These are phyloP conservation scores for Paraurostyla sp. DNA, from an alignment of 73 alveolate species.

Conservation along the genomic window DNA sequence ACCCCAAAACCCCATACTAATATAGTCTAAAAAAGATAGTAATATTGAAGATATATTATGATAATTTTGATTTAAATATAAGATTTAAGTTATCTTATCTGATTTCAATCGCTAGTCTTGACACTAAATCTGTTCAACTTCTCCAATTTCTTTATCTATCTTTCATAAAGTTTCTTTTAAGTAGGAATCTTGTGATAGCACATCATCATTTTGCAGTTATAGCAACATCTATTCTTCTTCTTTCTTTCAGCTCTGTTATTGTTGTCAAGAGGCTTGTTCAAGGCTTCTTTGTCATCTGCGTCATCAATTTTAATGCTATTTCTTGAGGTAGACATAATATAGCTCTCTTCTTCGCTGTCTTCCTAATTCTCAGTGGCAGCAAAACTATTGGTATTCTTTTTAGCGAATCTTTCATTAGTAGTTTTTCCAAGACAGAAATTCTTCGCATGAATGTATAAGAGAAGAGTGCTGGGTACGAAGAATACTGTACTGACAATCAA, in stretches of 20 bases:
- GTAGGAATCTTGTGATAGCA: conserved; percentile 39
- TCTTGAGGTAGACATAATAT: not conserved
- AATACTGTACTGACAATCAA: conserved; percentile 31
- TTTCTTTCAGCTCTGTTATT: not conserved
- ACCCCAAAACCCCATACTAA: too few relatives aligned
- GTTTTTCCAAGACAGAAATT: conserved; percentile 56
- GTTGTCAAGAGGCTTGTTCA: not conserved
- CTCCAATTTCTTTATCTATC: conserved; percentile 19
- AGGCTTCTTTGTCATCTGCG: conserved; percentile 7
- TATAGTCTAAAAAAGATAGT: too few relatives aligned
- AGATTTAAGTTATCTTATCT: too few relatives aligned
- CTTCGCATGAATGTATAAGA: conserved; percentile 39
- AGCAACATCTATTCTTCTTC: conserved; percentile 50
- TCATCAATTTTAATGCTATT: not conserved
- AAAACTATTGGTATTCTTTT: conserved; percentile 44
- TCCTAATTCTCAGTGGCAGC: not conserved
- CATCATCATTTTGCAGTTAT: conserved; percentile 56
- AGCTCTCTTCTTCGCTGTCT: not conserved
- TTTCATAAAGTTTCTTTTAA: conserved; percentile 45
- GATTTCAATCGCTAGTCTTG: too few relatives aligned
- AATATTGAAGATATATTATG: too few relatives aligned
- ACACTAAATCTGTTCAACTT: not conserved
- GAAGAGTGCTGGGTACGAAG: conserved; percentile 23
- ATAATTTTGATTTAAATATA: too few relatives aligned
- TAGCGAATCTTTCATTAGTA: conserved; percentile 64